Conservation (phyloP, 2,329 filamentous ascomycete genomes). For the Tolypocladium sp. region DNA sequence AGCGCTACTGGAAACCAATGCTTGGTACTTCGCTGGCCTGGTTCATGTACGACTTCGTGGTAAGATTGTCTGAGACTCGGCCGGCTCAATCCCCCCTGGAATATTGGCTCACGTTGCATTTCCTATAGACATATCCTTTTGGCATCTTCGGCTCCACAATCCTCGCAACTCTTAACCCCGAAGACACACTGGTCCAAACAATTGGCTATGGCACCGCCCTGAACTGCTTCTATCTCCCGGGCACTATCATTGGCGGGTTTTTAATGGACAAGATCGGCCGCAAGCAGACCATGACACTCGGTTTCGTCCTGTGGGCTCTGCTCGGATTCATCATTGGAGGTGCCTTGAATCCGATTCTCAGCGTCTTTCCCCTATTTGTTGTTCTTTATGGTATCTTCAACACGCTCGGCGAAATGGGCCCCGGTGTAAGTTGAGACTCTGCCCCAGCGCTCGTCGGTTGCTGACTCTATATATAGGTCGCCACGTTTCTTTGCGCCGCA, state of each 20-base stretch:
- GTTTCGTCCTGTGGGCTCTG: slow-evolving; percentile 17
- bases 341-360: slow-evolving; percentile 33
- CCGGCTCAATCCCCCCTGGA: background rate
- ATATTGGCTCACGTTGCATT: background rate
- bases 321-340: slow-evolving; percentile 40
- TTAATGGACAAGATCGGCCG: slow-evolving; percentile 29
- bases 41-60: slow-evolving; percentile 30
- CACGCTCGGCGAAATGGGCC: slow-evolving; percentile 14
- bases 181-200: slow-evolving; percentile 9
- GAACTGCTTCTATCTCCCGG: slow-evolving; percentile 12
- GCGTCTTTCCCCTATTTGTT: slow-evolving; percentile 38
- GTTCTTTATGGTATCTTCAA: slow-evolving; percentile 43
- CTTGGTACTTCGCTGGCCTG: slow-evolving; percentile 41
- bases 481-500: slow-evolving; percentile 36
- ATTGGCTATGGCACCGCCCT: slow-evolving; percentile 13
- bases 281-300: slow-evolving; percentile 13
- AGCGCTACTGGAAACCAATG: slow-evolving; percentile 33
- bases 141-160: slow-evolving; percentile 15
- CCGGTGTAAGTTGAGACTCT: slow-evolving; percentile 27
- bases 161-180: slow-evolving; percentile 10
- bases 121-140: slow-evolving; percentile 13
- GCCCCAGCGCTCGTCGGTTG: background rate
- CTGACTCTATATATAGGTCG: slow-evolving; percentile 14
- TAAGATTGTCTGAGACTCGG: background rate
- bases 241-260: slow-evolving; percentile 27